A percentile compares a stretch with the other conserved stretches of the same genome.
Evolutionary conservation across 2,329 filamentous ascomycete genomes (phyloP).

Genomic region (Fusarium bulbicola): DNA sequence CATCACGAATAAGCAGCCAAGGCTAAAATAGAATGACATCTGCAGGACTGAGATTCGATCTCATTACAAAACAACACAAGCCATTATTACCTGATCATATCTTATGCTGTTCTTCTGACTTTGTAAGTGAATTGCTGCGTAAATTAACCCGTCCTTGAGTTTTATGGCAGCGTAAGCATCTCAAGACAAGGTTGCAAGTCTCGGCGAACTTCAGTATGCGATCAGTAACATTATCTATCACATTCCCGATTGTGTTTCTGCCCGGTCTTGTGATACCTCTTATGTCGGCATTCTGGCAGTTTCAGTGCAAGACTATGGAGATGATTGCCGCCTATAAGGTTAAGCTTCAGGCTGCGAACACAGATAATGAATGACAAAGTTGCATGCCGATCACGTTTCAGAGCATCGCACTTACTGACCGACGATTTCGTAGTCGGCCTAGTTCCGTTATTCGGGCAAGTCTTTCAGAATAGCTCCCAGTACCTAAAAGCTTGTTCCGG

Average conservation of each 20-base stretch:
- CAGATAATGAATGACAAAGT: no score
- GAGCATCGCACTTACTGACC: not conserved
- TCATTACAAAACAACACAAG: fast-evolving
- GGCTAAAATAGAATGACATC: not conserved
- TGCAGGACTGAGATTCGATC: not conserved
- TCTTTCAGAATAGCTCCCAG: not conserved
- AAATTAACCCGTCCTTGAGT: fast-evolving
- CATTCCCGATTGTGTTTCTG: not conserved
- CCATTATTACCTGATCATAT: fast-evolving
- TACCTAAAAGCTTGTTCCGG: not conserved
- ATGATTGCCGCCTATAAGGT: no score
- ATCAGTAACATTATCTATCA: not conserved
- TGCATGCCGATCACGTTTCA: not conserved
- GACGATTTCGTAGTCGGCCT: not conserved
- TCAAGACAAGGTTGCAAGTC: not conserved
- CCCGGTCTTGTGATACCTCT: not conserved
- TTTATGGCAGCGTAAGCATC: fast-evolving
- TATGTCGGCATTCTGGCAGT: not conserved
- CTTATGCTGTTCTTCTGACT: fast-evolving
- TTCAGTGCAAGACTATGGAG: not conserved
- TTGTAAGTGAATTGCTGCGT: not conserved
- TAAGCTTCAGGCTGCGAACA: no score
- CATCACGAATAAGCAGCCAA: not conserved
- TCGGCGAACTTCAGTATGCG: fast-evolving
- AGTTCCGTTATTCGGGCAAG: not conserved